Conservation (phyloP, 257 asterid genomes). For the Gardenia jasminoides region DNA sequence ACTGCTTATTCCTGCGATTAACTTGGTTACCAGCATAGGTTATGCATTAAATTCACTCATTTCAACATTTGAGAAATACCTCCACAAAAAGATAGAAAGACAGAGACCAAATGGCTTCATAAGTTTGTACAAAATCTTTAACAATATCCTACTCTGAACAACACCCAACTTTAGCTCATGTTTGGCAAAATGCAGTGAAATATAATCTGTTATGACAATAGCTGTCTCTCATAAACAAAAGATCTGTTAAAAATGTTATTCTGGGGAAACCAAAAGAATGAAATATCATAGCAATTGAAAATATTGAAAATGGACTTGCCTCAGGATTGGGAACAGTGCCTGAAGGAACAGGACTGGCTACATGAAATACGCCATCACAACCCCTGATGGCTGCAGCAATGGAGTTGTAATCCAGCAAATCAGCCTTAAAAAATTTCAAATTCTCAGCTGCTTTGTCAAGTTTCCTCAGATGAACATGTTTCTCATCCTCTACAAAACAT, state of each 20-base stretch:
- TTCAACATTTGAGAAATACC: no score
- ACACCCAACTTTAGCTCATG: neutral
- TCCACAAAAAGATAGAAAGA: neutral
- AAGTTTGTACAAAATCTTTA: no score
- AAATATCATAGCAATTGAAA: neutral
- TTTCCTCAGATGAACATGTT: slow-evolving; percentile 52
- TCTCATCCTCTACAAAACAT: slow-evolving; percentile 45
- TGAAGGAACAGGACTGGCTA: slow-evolving; percentile 77
- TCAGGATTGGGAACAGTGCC: slow-evolving; percentile 62
- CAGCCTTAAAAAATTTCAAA: slow-evolving; percentile 62
- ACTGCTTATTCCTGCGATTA: no score
- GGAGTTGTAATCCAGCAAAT: slow-evolving; percentile 64
- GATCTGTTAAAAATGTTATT: neutral
- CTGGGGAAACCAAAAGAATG: neutral
- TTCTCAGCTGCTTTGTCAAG: slow-evolving; percentile 54
- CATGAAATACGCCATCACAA: slow-evolving; percentile 76
- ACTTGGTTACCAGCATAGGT: no score
- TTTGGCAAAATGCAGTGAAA: neutral
- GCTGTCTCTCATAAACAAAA: neutral
- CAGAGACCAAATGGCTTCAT: no score
- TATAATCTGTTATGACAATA: neutral
- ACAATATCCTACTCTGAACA: neutral
- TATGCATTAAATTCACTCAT: no score
- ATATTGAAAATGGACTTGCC: slow-evolving; percentile 32
- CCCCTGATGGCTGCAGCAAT: slow-evolving; percentile 61